phyloP scores from a whole-genome alignment of 768 basidiomycete species.

The Suillus discolor region DNA sequence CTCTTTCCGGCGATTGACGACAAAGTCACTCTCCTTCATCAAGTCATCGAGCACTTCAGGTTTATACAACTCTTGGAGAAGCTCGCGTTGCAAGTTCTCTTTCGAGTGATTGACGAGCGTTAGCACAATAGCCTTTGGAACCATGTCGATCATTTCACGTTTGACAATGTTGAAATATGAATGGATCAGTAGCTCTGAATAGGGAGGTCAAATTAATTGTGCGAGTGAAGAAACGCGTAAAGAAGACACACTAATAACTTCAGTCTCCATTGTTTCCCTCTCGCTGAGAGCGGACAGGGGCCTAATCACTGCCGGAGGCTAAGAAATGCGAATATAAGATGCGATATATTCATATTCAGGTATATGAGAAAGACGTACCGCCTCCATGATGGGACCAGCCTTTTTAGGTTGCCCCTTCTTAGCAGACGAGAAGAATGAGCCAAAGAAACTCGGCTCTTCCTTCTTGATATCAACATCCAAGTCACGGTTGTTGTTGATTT shows the following conservation, averaged over 20 bases:
- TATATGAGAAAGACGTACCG: slow-evolving; percentile 38
- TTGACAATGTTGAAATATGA: slow-evolving; percentile 99
- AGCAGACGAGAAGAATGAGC: slow-evolving; percentile 87
- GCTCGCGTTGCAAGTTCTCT: slow-evolving; percentile 91
- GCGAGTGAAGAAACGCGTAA: not conserved
- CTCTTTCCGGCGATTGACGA: slow-evolving; percentile 91
- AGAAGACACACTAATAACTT: slow-evolving; percentile 91
- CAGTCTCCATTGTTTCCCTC: slow-evolving; percentile 96
- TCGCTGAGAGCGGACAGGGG: slow-evolving; percentile 92
- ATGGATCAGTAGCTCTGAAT: slow-evolving; percentile 86
- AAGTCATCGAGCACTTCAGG: slow-evolving; percentile 94
- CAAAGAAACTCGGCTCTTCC: slow-evolving; percentile 92
- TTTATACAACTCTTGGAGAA: slow-evolving; percentile 96
- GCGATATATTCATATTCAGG: no score
- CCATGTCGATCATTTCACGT: slow-evolving; percentile 99
- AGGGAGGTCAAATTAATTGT: slow-evolving; percentile 9
- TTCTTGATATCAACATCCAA: slow-evolving; percentile 89
- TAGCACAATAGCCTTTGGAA: slow-evolving; percentile 91
- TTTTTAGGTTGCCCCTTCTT: slow-evolving; percentile 64
- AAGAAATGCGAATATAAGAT: slow-evolving; percentile 9
- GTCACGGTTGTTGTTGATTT: slow-evolving; percentile 92
- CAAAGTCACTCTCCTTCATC: slow-evolving; percentile 91
- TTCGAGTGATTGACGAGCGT: slow-evolving; percentile 93
- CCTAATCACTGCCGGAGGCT: slow-evolving; percentile 86
- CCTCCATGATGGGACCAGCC: slow-evolving; percentile 60